Base-by-base conservation (phyloP, 306 rosid genomes). In the Vigna hirtella region DNA sequence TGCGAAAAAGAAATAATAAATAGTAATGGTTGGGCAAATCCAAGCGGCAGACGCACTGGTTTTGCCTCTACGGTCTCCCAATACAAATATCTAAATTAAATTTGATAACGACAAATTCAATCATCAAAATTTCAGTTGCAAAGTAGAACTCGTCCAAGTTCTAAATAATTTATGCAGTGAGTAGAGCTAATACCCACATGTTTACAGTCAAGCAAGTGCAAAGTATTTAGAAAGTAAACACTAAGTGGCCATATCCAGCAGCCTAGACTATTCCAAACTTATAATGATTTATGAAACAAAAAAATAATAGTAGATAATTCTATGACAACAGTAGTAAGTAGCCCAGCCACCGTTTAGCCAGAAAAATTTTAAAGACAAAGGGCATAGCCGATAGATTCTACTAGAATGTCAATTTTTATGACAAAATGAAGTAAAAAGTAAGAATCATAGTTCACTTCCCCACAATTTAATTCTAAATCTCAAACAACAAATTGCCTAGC, bases 251-350 rank as follows among this genome's bases (percentile, higher is more conserved):
- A 22, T 43, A 43, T 40, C 58, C 34, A 47, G 58, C 51, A 56
- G 72, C 66, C 77, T 73, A 74, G 72, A 73, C 77, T 73, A 74
- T 18, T 67, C 62, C 34, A 70, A 73, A 72, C 49, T 58, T 20
- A 69, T 28, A 40, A 67, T 47, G 58, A 63, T 77, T 40, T 62
- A 51, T 14, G 30, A 51, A 59, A 59, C 75, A 50, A 28, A 36
- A 18, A 45, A 67, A 1, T 34, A 59, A 64, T 65, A 74, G 57
- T 49, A 43, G 77, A 78, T 34, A 68, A 61, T 24, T 34, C 74
- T 74, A 48, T 50, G 20, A 68, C 40, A 42, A 66, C 66, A 74
- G 56, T 73, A 58, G 42, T 48, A 79, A 24, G 74, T 20, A 62
- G 13, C 18, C 20, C 15, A 7, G 67, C 77, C 17, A 42, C 73